A percentile compares a stretch with the other conserved stretches of the same genome.
Conservation (phyloP, 2,329 filamentous ascomycete species). For the Talaromyces sp. region DNA sequence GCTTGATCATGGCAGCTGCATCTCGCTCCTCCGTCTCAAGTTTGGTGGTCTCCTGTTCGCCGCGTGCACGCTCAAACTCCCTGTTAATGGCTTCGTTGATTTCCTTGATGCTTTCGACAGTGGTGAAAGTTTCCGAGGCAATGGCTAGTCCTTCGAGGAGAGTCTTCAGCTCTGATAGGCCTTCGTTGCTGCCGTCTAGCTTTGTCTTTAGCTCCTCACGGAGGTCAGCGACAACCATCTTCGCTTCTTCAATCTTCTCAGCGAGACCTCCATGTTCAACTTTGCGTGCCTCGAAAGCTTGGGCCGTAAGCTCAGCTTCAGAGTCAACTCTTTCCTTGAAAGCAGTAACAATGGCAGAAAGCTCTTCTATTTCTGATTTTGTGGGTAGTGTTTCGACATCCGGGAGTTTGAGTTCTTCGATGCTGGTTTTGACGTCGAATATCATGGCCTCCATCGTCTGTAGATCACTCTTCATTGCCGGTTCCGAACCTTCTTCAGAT, state of each 20-base stretch:
- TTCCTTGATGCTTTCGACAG: constrained; percentile 60
- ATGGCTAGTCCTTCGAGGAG: constrained; percentile 66
- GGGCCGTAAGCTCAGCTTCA: constrained; percentile 68
- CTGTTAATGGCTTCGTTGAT: constrained; percentile 70
- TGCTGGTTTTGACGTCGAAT: constrained; percentile 73
- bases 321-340: constrained; percentile 59
- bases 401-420: constrained; percentile 67
- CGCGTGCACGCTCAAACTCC: constrained; percentile 83
- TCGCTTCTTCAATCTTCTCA: constrained; percentile 74
- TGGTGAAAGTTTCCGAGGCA: constrained; percentile 40
- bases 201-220: constrained; percentile 70
- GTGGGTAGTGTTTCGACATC: constrained; percentile 66
- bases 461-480: constrained; percentile 73
- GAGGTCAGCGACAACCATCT: constrained; percentile 69
- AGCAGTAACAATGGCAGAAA: constrained; percentile 67
- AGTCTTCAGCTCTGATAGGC: constrained; percentile 53
- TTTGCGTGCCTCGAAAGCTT: constrained; percentile 77
- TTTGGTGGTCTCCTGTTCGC: constrained; percentile 72
- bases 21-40: constrained; percentile 66
- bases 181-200: constrained; percentile 67
- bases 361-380: constrained; percentile 67
- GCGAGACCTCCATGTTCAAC: constrained; percentile 74
- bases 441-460: constrained; percentile 75
- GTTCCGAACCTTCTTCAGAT: constrained; percentile 47
- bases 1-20: constrained; percentile 51